These are phyloP conservation scores for Penicillium desertorum DNA, from an alignment of 495 filamentous ascomycete genomes.

Conservation along the genomic window DNA sequence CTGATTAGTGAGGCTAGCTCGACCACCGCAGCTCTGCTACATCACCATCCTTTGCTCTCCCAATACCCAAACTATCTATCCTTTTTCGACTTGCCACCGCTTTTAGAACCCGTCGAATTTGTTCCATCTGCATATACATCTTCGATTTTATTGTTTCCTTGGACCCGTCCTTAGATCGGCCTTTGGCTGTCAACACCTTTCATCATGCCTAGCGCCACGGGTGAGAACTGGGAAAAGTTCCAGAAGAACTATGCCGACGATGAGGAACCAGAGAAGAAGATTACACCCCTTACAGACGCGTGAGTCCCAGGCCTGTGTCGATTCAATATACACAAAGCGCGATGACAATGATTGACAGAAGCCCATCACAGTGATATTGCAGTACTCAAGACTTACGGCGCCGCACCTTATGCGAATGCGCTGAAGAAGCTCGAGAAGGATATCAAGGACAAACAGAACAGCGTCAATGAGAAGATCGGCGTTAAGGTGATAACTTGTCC, in stretches of 20 bases:
- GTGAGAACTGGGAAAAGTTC: constrained; percentile 97
- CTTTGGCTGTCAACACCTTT: constrained; percentile 36
- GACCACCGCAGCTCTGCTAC: constrained; percentile 34
- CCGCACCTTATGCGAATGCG: constrained; percentile 87
- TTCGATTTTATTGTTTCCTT: constrained; percentile 13
- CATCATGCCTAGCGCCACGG: constrained; percentile 87
- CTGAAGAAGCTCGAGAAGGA: constrained; percentile 96
- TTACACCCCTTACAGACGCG: constrained; percentile 93
- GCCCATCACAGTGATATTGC: constrained; percentile 77
- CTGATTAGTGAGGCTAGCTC: constrained; percentile 45
- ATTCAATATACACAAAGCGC: constrained; percentile 8
- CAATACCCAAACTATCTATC: constrained; percentile 21
- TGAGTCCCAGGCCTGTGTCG: constrained; percentile 47
- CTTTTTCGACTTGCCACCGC: constrained; percentile 19
- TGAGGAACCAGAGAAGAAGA: constrained; percentile 98
- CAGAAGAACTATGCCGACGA: constrained; percentile 94
- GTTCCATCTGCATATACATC: constrained; percentile 1
- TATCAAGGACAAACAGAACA: constrained; percentile 95
- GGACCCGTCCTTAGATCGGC: constrained; percentile 21
- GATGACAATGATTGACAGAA: constrained; percentile 28
- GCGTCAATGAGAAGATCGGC: constrained; percentile 97
- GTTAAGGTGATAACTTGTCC: constrained; percentile 54
- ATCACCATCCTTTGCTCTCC: constrained; percentile 29
- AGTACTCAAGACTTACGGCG: constrained; percentile 98
- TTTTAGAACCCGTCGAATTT: constrained; percentile 2